phyloP scores from a whole-genome alignment of 192 early-diverging fungal genomes.

The Coemansia sp. region DNA sequence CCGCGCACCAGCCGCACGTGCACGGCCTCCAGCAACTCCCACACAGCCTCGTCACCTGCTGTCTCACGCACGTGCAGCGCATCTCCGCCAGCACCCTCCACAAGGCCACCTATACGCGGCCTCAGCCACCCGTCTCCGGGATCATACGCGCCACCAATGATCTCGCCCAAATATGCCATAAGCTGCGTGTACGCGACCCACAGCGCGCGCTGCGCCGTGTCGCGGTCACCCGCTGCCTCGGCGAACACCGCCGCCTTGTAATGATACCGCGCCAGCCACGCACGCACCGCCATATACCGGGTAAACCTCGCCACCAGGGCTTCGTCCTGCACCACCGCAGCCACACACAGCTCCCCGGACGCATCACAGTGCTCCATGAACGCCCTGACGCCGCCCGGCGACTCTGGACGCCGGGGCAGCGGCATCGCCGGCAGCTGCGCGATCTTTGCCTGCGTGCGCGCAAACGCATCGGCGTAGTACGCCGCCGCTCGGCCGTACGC shows the following conservation, averaged over 20 bases:
- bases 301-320: constrained; percentile 16
- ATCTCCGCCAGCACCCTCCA: too few relatives aligned
- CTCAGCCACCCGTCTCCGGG: too few relatives aligned
- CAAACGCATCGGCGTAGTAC: constrained; percentile 34
- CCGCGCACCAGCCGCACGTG: constrained; percentile 38
- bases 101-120: too few relatives aligned
- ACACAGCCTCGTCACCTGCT: too few relatives aligned
- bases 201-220: constrained; percentile 34
- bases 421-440: constrained; percentile 27
- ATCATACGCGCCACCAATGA: constrained; percentile 25
- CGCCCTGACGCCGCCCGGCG: not conserved
- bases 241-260: constrained; percentile 37
- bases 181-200: constrained; percentile 41
- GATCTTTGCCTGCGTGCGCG: constrained; percentile 32
- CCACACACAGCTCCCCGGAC: too few relatives aligned
- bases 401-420: constrained; percentile 3
- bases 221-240: constrained; percentile 37
- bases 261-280: constrained; percentile 44
- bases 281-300: constrained; percentile 32
- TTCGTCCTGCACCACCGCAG: constrained; percentile 3
- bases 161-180: constrained; percentile 23
- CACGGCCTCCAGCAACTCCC: constrained; percentile 30
- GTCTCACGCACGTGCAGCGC: too few relatives aligned
- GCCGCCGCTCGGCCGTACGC: constrained; percentile 14
- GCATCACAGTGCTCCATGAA: too few relatives aligned